phyloP scores from a whole-genome alignment of 352 stramenopile species.

The Pythium utonaiense region DNA sequence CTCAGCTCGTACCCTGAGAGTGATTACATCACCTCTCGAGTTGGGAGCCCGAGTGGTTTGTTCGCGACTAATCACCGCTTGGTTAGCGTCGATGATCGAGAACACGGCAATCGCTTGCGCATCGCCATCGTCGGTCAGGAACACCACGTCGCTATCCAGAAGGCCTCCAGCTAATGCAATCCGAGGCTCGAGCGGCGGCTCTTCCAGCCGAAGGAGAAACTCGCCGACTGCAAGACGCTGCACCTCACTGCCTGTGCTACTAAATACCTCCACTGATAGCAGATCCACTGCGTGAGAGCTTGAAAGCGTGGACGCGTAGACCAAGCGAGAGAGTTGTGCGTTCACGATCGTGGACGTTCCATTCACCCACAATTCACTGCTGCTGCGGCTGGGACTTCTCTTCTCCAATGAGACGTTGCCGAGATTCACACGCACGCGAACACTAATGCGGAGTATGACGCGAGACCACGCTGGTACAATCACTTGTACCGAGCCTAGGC shows the following conservation, averaged over 20 bases:
- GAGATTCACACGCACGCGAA: background rate
- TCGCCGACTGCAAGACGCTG: background rate
- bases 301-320: background rate
- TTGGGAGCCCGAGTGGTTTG: background rate
- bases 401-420: background rate
- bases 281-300: conserved; percentile 3
- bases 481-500: background rate
- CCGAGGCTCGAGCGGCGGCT: conserved; percentile 8
- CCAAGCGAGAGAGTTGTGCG: conserved; percentile 1
- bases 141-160: background rate
- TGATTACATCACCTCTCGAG: background rate
- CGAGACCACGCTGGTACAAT: background rate
- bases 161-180: background rate
- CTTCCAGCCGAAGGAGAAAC: conserved; percentile 6
- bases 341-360: conserved; percentile 22
- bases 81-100: conserved; percentile 17
- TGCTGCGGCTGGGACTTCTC: background rate
- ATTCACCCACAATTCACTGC: conserved; percentile 24
- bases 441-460: background rate
- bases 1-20: background rate
- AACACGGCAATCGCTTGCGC: background rate
- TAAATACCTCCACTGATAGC: background rate
- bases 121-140: background rate
- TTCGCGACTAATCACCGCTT: background rate
- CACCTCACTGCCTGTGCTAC: background rate